Conservation (phyloP, 2,329 filamentous ascomycete genomes). For the Dothistroma septosporum region DNA sequence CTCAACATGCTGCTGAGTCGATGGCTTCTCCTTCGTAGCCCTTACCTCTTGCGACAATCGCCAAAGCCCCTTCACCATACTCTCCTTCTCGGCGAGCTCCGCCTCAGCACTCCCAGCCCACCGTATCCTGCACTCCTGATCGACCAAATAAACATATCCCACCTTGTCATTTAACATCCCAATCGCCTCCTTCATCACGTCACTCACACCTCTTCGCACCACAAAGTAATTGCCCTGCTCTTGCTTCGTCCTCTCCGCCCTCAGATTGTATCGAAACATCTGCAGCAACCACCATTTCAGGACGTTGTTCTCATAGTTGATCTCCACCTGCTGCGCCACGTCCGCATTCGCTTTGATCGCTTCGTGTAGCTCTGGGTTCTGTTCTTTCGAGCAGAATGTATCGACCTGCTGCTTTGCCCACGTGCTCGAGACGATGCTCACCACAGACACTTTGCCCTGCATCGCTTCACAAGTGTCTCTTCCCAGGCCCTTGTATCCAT, state of each 20-base stretch:
- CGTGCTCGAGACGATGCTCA: constrained; percentile 73
- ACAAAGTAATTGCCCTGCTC: constrained; percentile 58
- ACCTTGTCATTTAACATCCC: constrained; percentile 83
- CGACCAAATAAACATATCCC: constrained; percentile 88
- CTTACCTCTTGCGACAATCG: constrained; percentile 57
- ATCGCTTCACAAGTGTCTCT: constrained; percentile 73
- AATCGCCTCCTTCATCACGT: constrained; percentile 55
- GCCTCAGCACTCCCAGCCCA: constrained; percentile 83
- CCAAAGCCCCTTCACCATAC: constrained; percentile 61
- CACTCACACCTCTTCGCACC: constrained; percentile 54
- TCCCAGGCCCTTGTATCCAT: constrained; percentile 35
- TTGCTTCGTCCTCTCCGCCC: constrained; percentile 45
- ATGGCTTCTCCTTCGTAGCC: constrained; percentile 11
- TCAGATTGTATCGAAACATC: constrained; percentile 48
- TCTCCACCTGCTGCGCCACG: constrained; percentile 68
- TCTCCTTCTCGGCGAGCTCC: constrained; percentile 61
- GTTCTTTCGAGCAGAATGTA: constrained; percentile 62
- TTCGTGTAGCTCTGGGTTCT: constrained; percentile 66
- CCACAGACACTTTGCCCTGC: constrained; percentile 64
- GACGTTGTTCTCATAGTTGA: constrained; percentile 83
- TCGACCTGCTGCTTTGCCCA: constrained; percentile 82
- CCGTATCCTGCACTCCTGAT: constrained; percentile 79
- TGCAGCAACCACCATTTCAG: constrained; percentile 58
- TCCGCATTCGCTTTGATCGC: constrained; percentile 53
- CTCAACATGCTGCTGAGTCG: constrained; percentile 14